phyloP scores from a whole-genome alignment of 345 rosid species.

The Orychophragmus violaceus region DNA sequence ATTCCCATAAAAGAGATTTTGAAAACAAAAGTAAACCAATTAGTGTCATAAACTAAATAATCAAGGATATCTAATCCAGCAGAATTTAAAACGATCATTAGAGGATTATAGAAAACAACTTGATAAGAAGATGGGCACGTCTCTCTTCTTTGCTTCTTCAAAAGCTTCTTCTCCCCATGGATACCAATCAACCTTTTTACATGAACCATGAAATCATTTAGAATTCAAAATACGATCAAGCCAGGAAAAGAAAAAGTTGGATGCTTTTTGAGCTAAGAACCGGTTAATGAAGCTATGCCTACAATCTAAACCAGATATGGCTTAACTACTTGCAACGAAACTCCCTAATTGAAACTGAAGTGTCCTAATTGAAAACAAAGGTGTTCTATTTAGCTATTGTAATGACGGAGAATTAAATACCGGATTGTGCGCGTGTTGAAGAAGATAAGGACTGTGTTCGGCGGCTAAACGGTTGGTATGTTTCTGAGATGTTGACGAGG shows the following conservation, averaged over 20 bases:
- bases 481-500: slow-evolving; percentile 36
- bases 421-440: slow-evolving; percentile 88
- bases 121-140: slow-evolving; percentile 88
- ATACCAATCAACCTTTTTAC: slow-evolving; percentile 73
- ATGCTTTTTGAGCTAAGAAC: slow-evolving; percentile 2
- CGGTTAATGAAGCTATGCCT: background rate
- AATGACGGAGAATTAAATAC: slow-evolving; percentile 21
- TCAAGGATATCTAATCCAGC: background rate
- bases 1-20: slow-evolving; percentile 22
- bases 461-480: slow-evolving; percentile 66
- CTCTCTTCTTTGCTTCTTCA: slow-evolving; percentile 67
- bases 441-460: slow-evolving; percentile 89
- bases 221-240: background rate
- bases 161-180: slow-evolving; percentile 98
- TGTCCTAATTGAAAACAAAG: background rate
- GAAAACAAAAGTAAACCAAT: slow-evolving; percentile 16
- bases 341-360: background rate
- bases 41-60: background rate
- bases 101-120: slow-evolving; percentile 37
- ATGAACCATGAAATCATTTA: background rate
- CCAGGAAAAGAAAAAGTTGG: background rate
- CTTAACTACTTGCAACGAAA: background rate
- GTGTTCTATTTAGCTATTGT: background rate
- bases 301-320: slow-evolving; percentile 3
- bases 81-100: background rate